Conservation (phyloP, 495 filamentous ascomycete genomes). For the Penicillium pulvis region DNA sequence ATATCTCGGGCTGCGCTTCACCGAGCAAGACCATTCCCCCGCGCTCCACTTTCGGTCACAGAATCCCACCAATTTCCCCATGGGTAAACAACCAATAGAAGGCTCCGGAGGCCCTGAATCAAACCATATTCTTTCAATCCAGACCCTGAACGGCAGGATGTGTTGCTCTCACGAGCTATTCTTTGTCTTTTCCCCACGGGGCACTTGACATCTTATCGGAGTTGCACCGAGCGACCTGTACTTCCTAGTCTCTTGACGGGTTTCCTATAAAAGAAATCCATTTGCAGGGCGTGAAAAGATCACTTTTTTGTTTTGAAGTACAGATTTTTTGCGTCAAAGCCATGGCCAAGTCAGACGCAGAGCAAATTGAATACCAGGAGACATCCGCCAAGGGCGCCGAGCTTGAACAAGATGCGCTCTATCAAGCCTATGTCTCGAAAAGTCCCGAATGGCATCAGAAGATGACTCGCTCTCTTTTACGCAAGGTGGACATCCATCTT, state of each 20-base stretch:
- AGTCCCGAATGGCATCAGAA: slow-evolving; percentile 36
- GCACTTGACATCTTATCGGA: slow-evolving; percentile 15
- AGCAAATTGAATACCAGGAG: slow-evolving; percentile 22
- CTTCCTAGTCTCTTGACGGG: background rate
- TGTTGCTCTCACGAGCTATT: background rate
- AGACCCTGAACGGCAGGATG: slow-evolving; percentile 1
- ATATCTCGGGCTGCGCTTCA: slow-evolving; percentile 12
- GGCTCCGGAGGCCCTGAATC: background rate
- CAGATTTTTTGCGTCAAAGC: background rate
- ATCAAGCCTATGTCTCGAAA: slow-evolving; percentile 35
- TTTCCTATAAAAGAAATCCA: slow-evolving; percentile 1
- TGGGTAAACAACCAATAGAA: slow-evolving; percentile 7
- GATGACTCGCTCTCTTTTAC: slow-evolving; percentile 44
- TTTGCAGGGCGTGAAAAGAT: background rate
- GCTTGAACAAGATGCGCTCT: slow-evolving; percentile 31
- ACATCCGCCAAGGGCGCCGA: slow-evolving; percentile 13
- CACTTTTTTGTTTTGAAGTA: background rate
- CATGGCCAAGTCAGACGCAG: slow-evolving; percentile 19
- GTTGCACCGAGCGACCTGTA: slow-evolving; percentile 13
- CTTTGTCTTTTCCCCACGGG: slow-evolving; percentile 6
- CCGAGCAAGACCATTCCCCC: slow-evolving; percentile 18
- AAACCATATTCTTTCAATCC: background rate
- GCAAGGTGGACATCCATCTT: slow-evolving; percentile 62
- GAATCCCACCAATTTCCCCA: slow-evolving; percentile 7
- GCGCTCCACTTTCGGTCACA: slow-evolving; percentile 4